phyloP scores from a whole-genome alignment of 2,329 filamentous ascomycete species.

The Sporothrix pallida region DNA sequence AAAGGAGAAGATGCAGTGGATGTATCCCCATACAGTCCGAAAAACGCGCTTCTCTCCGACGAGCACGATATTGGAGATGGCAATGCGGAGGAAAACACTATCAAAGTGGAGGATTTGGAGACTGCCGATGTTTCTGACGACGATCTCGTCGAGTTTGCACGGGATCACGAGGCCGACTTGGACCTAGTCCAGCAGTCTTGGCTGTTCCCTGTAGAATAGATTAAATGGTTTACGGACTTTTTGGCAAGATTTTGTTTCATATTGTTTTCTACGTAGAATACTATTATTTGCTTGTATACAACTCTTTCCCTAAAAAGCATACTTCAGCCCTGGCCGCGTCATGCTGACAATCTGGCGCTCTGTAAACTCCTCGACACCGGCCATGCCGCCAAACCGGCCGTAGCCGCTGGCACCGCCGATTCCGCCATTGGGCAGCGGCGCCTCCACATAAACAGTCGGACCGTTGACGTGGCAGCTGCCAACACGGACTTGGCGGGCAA shows the following conservation, averaged over 20 bases:
- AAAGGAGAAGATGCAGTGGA: neutral
- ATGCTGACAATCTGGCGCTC: constrained; percentile 47
- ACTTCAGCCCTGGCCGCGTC: constrained; percentile 41
- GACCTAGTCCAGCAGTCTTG: neutral
- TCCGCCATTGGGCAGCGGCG: constrained; percentile 51
- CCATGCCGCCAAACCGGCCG: constrained; percentile 49
- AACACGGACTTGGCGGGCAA: constrained; percentile 61
- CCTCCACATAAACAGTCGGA: constrained; percentile 53
- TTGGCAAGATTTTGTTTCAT: too few species aligned
- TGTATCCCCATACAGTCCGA: neutral
- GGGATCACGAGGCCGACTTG: neutral
- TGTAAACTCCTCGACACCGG: constrained; percentile 47
- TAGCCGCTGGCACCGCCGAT: constrained; percentile 51
- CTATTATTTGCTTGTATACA: too few species aligned
- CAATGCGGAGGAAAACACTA: neutral
- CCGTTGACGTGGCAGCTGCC: constrained; percentile 57
- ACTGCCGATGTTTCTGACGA: neutral
- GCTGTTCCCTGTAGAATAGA: neutral
- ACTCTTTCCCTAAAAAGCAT: constrained; percentile 36
- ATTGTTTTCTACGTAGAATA: too few species aligned
- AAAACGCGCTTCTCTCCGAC: neutral
- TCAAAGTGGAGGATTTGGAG: neutral
- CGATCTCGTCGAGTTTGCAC: neutral
- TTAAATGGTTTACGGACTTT: too few species aligned
- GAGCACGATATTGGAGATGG: neutral